Conservation (phyloP, 768 basidiomycete genomes). For the Calocybe gangraenosa region DNA sequence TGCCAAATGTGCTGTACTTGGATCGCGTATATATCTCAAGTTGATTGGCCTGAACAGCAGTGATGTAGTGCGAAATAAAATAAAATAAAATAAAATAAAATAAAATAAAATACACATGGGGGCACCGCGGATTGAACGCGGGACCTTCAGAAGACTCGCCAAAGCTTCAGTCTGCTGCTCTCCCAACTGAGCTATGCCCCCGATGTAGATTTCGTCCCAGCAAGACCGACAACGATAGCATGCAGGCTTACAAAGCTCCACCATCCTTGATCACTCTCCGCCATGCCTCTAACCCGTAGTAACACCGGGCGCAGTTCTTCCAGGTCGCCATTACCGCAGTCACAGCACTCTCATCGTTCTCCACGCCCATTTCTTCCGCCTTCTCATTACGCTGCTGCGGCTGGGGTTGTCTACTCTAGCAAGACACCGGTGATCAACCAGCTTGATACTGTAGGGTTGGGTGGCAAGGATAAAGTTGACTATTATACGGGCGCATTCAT, state of each 20-base stretch:
- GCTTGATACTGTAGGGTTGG: neutral
- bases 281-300: constrained; percentile 21
- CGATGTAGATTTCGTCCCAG: neutral
- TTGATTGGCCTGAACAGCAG: too few species aligned
- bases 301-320: constrained; percentile 29
- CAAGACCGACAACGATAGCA: neutral
- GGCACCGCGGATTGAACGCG: constrained; percentile 1
- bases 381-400: constrained; percentile 53
- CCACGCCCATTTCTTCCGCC: constrained; percentile 47
- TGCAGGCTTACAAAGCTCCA: too few species aligned
- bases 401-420: constrained; percentile 25
- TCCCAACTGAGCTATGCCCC: constrained; percentile 1
- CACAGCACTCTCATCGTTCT: constrained; percentile 12
- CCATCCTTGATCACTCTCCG: neutral
- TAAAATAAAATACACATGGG: neutral
- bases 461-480: constrained; percentile 2
- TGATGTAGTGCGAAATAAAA: too few species aligned
- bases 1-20: neutral
- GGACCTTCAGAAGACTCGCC: neutral
- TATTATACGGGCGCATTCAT: constrained; percentile 14
- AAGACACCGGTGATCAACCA: neutral
- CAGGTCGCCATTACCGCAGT: constrained; percentile 36
- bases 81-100: too few species aligned
- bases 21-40: too few species aligned
- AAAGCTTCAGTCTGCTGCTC: neutral